Base-by-base conservation (phyloP, 1,139 yeast species). In the Casaregolazyma suthepensis region DNA sequence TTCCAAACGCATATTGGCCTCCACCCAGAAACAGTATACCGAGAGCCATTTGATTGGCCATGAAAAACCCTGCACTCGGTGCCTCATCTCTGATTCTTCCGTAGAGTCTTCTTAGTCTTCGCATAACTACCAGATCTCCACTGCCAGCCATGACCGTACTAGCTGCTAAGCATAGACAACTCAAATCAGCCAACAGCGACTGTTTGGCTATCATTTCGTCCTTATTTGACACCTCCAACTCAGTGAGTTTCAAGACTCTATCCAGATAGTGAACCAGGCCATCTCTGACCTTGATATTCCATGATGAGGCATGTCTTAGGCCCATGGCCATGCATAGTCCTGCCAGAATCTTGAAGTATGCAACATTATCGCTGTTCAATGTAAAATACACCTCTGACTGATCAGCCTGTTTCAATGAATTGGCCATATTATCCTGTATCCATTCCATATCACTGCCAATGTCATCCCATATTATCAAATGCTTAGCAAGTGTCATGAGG, bases 21-120 rank as follows among this genome's bases (percentile, higher is more conserved):
- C 96, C 95, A 0, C 97, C 96, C 45, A 93, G 70, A 64, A 93
- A 91, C 53, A 93, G 71, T 60, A 91, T 82, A 1, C 99, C 99
- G 48, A 93, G 70, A 0, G 96, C 88, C 74, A 88, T 79, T 63
- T 87, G 89, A 1, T 84, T 76, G 0, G 94, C 90, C 82, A 88
- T 81, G 65, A 80, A 87, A 57, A 82, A 80, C 0, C 96, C 96
- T 44, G 71, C 75, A 0, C 81, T 77, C 26, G 77, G 78, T 12
- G 37, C 22, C 7, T 49, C 44, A 23, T 49, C 46, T n/a, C 35
- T 23, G 10, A 49, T 35, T n/a, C 46, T 19, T 20, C 81, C 85
- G 65, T 88, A 89, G 40, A 89, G 69, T 20, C 79, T 78, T 57
- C 96, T 76, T 45, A 89, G 71, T 54, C 96, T 75, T 62, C 93